These are phyloP conservation scores for Marsdenia floribunda DNA, from an alignment of 257 asterid genomes.

Conservation along the genomic window DNA sequence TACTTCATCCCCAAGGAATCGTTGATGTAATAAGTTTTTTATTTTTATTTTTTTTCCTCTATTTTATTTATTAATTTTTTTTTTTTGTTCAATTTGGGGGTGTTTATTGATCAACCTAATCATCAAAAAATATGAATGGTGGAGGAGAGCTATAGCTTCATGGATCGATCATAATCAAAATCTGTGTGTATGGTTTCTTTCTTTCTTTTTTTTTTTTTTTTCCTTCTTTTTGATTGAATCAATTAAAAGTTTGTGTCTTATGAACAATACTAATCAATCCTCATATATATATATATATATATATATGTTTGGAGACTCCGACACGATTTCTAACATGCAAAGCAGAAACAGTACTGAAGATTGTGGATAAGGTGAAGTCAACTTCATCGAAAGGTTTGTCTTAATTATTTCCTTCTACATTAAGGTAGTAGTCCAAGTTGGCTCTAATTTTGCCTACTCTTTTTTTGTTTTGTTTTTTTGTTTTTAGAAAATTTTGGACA, in stretches of 20 bases:
- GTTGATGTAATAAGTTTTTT: neutral
- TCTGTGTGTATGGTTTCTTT: neutral
- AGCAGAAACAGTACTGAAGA: neutral
- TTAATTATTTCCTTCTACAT: neutral
- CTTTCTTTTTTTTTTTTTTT: neutral
- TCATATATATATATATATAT: neutral
- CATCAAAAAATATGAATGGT: neutral
- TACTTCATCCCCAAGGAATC: constrained; percentile 20
- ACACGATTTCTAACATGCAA: neutral
- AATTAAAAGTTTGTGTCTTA: constrained; percentile 4
- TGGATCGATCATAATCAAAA: neutral
- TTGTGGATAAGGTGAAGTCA: constrained; percentile 1
- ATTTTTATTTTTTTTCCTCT: no score
- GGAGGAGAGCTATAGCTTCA: neutral
- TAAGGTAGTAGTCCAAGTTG: neutral
- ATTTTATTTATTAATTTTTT: no score
- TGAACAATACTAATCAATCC: neutral
- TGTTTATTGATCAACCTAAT: neutral
- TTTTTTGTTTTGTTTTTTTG: neutral
- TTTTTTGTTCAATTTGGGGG: neutral
- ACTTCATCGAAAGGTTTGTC: neutral
- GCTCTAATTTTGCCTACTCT: neutral
- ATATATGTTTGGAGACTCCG: neutral
- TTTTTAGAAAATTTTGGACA: no score
- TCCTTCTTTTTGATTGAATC: neutral